These are phyloP conservation scores for Moricandia arvensis DNA, from an alignment of 345 rosid species.

Conservation along the genomic window DNA sequence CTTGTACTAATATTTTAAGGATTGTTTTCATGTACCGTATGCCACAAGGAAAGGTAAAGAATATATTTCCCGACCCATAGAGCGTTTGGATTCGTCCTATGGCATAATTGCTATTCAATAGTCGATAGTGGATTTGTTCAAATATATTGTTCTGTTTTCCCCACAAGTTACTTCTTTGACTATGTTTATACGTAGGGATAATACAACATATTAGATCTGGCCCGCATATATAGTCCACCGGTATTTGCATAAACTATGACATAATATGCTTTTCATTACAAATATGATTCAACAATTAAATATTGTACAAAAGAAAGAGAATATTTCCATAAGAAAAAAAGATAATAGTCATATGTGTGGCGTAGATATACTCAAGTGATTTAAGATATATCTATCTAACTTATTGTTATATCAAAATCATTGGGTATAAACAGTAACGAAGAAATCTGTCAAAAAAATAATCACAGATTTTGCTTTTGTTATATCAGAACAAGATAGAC, in stretches of 20 bases:
- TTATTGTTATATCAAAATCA: not conserved
- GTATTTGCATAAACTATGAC: not conserved
- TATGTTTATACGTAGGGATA: constrained; percentile 10
- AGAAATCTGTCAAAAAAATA: not conserved
- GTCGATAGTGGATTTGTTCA: constrained; percentile 32
- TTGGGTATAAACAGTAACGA: not conserved
- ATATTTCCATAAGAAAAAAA: not conserved
- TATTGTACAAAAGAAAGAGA: not conserved
- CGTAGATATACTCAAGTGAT: not conserved
- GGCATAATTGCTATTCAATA: constrained; percentile 25
- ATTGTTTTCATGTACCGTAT: constrained; percentile 30
- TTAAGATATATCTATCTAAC: not conserved
- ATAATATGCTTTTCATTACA: not conserved
- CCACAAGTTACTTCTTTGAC: constrained; percentile 40
- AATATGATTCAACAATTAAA: not conserved
- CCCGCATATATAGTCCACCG: not conserved
- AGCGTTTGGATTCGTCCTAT: constrained; percentile 25
- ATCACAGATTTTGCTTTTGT: not conserved
- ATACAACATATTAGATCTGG: not conserved
- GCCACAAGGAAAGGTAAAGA: constrained; percentile 32
- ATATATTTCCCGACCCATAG: constrained; percentile 19
- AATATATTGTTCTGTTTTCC: constrained; percentile 30
- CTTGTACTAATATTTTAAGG: constrained; percentile 12
- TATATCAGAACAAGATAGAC: not conserved
- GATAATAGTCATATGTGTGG: not conserved